A percentile compares a stretch with the other conserved stretches of the same genome.
Conservation (phyloP, 805 yeast species). For the Cyberlindnera xylosilytica region DNA sequence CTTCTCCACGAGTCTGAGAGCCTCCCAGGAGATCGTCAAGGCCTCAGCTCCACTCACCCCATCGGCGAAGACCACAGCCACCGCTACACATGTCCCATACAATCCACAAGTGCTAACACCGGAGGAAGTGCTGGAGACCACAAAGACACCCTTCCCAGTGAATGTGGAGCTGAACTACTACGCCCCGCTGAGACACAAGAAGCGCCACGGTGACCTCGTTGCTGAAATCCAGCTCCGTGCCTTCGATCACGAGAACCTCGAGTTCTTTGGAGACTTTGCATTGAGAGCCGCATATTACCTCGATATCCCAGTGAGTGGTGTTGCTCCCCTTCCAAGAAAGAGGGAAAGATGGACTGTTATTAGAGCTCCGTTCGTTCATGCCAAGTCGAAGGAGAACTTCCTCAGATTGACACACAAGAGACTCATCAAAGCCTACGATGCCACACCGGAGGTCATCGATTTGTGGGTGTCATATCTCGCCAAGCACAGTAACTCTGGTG, state of each 20-base stretch:
- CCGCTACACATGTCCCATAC: conserved; percentile 25
- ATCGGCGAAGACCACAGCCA: conserved; percentile 7
- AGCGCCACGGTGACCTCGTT: conserved; percentile 68
- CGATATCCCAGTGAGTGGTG: conserved; percentile 81
- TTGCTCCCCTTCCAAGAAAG: conserved; percentile 63
- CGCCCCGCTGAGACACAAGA: conserved; percentile 70
- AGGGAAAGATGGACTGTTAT: conserved; percentile 92
- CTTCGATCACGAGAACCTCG: conserved; percentile 65
- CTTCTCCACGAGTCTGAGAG: conserved; percentile 11
- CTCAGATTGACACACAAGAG: conserved; percentile 83
- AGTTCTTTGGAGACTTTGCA: conserved; percentile 80
- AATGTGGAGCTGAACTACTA: conserved; percentile 79
- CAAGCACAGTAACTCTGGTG: conserved; percentile 75
- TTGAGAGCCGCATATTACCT: conserved; percentile 86
- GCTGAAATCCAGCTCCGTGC: conserved; percentile 77
- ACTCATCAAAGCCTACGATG: conserved; percentile 72
- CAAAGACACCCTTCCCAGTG: conserved; percentile 67
- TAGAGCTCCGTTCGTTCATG: conserved; percentile 89
- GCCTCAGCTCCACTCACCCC: conserved; percentile 11
- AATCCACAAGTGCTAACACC: conserved; percentile 36
- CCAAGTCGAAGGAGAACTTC: conserved; percentile 92
- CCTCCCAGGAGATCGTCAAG: conserved; percentile 13
- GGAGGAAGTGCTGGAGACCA: conserved; percentile 32
- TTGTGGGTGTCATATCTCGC: conserved; percentile 74
- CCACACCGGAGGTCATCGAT: conserved; percentile 82